Conservation (phyloP, 345 rosid genomes). For the Eucalyptus regnans region DNA sequence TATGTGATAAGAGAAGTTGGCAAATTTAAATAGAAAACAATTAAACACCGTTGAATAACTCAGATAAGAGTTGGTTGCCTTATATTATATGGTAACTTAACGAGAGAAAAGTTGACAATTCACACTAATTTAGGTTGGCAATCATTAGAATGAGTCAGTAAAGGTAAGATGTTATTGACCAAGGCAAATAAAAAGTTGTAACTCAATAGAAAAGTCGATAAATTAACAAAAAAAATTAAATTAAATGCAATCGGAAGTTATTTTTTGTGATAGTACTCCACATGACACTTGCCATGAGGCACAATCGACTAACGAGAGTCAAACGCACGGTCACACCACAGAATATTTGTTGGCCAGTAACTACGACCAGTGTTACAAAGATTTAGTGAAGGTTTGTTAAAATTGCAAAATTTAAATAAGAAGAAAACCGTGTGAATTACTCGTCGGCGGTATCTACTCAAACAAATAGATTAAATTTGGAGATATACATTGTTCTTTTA, state of each 20-base stretch:
- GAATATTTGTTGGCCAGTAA: neutral
- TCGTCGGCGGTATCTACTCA: fast-evolving
- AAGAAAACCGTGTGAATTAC: neutral
- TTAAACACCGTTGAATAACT: neutral
- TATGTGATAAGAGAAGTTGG: neutral
- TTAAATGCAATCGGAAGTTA: neutral
- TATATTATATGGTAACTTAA: neutral
- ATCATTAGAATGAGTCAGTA: neutral
- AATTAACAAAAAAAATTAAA: neutral
- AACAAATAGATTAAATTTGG: neutral
- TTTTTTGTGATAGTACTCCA: neutral
- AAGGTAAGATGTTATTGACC: neutral
- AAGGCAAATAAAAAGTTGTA: neutral
- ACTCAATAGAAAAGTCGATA: neutral
- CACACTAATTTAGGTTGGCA: neutral
- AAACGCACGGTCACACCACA: neutral
- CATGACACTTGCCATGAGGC: neutral
- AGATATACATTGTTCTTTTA: neutral
- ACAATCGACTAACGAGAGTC: neutral
- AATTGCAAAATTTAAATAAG: neutral
- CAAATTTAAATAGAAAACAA: neutral
- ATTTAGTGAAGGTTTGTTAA: neutral
- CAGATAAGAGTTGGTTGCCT: neutral
- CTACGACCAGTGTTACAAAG: neutral
- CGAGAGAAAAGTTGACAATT: neutral